These are phyloP conservation scores for Talaromyces wortmannii DNA, from an alignment of 495 filamentous ascomycete species.

Conservation along the genomic window DNA sequence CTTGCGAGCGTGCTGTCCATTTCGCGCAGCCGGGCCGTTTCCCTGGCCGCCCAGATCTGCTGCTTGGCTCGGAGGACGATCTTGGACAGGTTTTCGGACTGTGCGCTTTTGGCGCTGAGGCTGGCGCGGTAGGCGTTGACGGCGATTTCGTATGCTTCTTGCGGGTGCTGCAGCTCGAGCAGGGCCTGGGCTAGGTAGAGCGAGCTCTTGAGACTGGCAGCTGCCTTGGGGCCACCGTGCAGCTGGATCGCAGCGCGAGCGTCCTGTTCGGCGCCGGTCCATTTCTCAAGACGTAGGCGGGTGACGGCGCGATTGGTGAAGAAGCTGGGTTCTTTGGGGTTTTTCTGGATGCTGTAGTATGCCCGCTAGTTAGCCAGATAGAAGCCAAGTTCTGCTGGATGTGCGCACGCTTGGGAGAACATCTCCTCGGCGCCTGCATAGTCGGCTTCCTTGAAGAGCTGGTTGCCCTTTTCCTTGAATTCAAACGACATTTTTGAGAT, in stretches of 20 bases:
- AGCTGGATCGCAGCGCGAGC: conserved; percentile 68
- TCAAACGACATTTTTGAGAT: conserved; percentile 26
- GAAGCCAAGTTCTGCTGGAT: not conserved
- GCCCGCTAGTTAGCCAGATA: not conserved
- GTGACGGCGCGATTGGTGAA: conserved; percentile 87
- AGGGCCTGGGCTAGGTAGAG: conserved; percentile 82
- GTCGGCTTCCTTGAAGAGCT: conserved; percentile 60
- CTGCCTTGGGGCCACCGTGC: conserved; percentile 42
- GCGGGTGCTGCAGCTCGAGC: conserved; percentile 62
- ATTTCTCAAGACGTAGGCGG: conserved; percentile 63
- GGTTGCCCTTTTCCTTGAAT: conserved; percentile 37
- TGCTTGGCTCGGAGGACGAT: conserved; percentile 76
- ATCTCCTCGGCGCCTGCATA: conserved; percentile 66
- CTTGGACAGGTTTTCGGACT: conserved; percentile 56
- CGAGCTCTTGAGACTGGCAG: conserved; percentile 63
- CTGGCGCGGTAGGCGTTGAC: conserved; percentile 69
- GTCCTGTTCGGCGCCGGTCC: conserved; percentile 74
- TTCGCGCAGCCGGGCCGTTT: conserved; percentile 38
- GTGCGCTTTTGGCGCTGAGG: conserved; percentile 48
- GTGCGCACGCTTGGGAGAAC: conserved; percentile 78
- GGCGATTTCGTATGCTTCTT: conserved; percentile 68
- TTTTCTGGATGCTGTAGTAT: conserved; percentile 35
- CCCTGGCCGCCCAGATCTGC: conserved; percentile 42
- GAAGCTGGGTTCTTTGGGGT: conserved; percentile 40
- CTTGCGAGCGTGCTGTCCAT: conserved; percentile 38